Evolutionary conservation across 805 yeast genomes (phyloP).

Genomic region (Saccharomycopsis lassenensis): DNA sequence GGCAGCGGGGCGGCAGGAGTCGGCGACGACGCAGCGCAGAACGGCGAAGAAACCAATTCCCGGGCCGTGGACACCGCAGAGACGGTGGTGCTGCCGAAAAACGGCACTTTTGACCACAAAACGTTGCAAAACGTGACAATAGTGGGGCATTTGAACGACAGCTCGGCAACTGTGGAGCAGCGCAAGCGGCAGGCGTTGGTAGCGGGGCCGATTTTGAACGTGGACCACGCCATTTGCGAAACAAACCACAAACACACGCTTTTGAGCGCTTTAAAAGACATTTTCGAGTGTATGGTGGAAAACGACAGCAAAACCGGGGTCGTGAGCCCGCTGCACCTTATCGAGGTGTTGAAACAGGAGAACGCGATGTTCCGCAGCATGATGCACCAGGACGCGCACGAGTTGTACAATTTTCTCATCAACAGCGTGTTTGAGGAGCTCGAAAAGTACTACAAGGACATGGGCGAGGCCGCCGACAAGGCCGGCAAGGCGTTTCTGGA

Average conservation of each 20-base stretch:
- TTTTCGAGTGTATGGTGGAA: slow-evolving; percentile 76
- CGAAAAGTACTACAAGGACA: slow-evolving; percentile 22
- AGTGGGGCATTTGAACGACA: slow-evolving; percentile 34
- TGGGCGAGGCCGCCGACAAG: slow-evolving; percentile 4
- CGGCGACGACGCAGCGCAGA: no score
- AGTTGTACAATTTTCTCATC: slow-evolving; percentile 76
- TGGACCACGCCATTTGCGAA: slow-evolving; percentile 54
- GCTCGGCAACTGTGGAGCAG: slow-evolving; percentile 48
- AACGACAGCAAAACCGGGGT: slow-evolving; percentile 63
- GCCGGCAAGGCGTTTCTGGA: slow-evolving; percentile 36
- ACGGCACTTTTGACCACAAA: no score
- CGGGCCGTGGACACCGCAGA: no score
- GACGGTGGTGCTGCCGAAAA: no score
- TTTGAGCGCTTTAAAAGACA: slow-evolving; percentile 66
- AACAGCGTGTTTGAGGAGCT: slow-evolving; percentile 49
- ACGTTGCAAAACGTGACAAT: no score
- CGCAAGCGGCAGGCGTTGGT: slow-evolving; percentile 69
- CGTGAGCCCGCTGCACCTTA: slow-evolving; percentile 67
- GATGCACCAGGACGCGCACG: slow-evolving; percentile 99
- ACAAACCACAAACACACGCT: slow-evolving; percentile 42
- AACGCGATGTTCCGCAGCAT: slow-evolving; percentile 78
- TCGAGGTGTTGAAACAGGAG: slow-evolving; percentile 67
- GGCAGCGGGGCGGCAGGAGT: no score
- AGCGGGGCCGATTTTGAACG: slow-evolving; percentile 73
- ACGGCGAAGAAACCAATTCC: no score